These are phyloP conservation scores for Cylindrotheca fusiformis DNA, from an alignment of 108 stramenopile genomes.

Conservation along the genomic window DNA sequence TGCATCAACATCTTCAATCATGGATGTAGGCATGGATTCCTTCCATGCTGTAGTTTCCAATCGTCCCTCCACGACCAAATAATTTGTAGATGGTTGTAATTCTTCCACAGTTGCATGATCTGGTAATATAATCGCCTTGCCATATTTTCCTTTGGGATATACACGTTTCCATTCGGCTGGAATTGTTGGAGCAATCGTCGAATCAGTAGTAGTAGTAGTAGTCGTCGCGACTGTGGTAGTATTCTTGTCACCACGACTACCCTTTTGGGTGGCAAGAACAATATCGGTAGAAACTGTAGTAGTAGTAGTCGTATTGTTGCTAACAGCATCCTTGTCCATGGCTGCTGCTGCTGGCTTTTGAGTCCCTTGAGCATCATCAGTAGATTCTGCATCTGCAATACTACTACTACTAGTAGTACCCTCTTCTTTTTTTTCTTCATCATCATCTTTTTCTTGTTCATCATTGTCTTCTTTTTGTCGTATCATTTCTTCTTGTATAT, in stretches of 20 bases:
- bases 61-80: constrained; percentile 46
- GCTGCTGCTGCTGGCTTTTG: too few species aligned
- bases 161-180: constrained; percentile 28
- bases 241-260: too few species aligned
- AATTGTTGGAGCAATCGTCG: background rate
- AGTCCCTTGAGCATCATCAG: too few species aligned
- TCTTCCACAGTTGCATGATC: constrained; percentile 81
- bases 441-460: constrained; percentile 2
- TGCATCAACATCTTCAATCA: constrained; percentile 69
- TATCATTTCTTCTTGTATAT: constrained; percentile 29
- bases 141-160: constrained; percentile 52
- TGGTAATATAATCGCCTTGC: constrained; percentile 64
- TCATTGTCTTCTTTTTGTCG: constrained; percentile 5
- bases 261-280: too few species aligned
- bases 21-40: constrained; percentile 59
- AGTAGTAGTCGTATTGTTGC: background rate
- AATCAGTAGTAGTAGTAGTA: too few species aligned
- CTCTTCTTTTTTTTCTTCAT: background rate
- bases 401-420: background rate
- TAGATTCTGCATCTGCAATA: too few species aligned
- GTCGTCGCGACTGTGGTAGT: too few species aligned
- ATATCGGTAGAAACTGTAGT: background rate
- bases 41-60: constrained; percentile 72
- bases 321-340: too few species aligned
- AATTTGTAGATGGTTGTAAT: constrained; percentile 49